These are phyloP conservation scores for Balakata baccata DNA, from an alignment of 345 rosid genomes.

Conservation along the genomic window DNA sequence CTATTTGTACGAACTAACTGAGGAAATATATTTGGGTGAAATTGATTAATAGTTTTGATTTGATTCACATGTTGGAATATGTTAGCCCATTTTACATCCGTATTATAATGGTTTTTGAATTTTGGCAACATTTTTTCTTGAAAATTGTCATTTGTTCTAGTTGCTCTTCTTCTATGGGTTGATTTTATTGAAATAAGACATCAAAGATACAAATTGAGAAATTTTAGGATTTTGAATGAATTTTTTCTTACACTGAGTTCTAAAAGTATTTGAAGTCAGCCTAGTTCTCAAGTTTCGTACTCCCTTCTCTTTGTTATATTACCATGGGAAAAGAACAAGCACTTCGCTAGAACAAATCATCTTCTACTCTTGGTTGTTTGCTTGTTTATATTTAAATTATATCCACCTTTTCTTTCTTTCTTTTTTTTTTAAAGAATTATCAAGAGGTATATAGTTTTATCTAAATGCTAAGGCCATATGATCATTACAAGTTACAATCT, in stretches of 20 bases:
- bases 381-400: not conserved
- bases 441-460: not conserved
- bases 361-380: not conserved
- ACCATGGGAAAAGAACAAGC: not conserved
- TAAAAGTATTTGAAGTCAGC: not conserved
- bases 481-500: not conserved
- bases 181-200: not conserved
- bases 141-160: not conserved
- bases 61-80: not conserved
- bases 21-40: not conserved
- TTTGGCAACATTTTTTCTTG: not conserved
- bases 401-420: no score
- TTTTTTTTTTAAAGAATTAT: not conserved
- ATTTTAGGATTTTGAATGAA: not conserved
- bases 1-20: not conserved
- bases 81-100: not conserved
- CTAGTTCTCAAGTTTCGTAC: not conserved
- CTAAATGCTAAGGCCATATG: not conserved
- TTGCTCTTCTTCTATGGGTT: not conserved
- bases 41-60: not conserved
- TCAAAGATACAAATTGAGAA: not conserved
- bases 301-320: not conserved
- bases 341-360: not conserved
- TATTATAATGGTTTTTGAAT: not conserved
- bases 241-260: not conserved